Conservation (phyloP, 2,329 filamentous ascomycete species). For the Talaromyces sp. region DNA sequence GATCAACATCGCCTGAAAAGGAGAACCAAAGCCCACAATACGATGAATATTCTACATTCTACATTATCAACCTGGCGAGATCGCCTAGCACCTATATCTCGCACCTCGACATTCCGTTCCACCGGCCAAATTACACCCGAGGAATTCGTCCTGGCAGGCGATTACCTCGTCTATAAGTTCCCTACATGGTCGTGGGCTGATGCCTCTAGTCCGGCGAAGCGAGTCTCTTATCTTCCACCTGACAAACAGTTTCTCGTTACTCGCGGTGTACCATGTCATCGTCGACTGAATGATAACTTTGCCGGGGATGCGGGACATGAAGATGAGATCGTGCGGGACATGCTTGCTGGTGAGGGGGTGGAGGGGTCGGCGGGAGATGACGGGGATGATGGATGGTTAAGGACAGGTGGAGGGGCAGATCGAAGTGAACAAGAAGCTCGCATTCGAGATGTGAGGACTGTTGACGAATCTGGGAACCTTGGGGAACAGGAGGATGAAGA, state of each 20-base stretch:
- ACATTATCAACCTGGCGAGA: conserved; percentile 91
- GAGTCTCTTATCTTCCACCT: conserved; percentile 77
- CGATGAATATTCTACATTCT: conserved; percentile 89
- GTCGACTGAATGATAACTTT: conserved; percentile 89
- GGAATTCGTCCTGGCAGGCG: conserved; percentile 92
- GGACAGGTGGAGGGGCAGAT: conserved; percentile 73
- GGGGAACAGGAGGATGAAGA: conserved; percentile 68
- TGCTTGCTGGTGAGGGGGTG: conserved; percentile 57
- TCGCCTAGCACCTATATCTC: conserved; percentile 82
- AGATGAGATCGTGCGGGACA: conserved; percentile 81
- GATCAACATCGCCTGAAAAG: background rate
- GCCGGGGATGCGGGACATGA: conserved; percentile 84
- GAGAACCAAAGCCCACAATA: conserved; percentile 7
- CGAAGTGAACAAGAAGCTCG: conserved; percentile 72
- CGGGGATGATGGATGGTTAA: conserved; percentile 87
- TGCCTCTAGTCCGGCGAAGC: conserved; percentile 77
- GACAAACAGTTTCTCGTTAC: conserved; percentile 97
- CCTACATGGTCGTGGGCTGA: conserved; percentile 97
- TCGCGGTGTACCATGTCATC: conserved; percentile 89
- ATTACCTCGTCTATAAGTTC: conserved; percentile 99
- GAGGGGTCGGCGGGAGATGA: conserved; percentile 68
- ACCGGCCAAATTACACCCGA: conserved; percentile 97
- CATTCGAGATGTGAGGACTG: conserved; percentile 78
- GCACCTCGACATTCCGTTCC: conserved; percentile 89
- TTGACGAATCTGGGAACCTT: conserved; percentile 86